Evolutionary conservation across 306 rosid species (phyloP), one percentile per base, ranked within the genome.

Genomic region (Abrus precatorius): DNA sequence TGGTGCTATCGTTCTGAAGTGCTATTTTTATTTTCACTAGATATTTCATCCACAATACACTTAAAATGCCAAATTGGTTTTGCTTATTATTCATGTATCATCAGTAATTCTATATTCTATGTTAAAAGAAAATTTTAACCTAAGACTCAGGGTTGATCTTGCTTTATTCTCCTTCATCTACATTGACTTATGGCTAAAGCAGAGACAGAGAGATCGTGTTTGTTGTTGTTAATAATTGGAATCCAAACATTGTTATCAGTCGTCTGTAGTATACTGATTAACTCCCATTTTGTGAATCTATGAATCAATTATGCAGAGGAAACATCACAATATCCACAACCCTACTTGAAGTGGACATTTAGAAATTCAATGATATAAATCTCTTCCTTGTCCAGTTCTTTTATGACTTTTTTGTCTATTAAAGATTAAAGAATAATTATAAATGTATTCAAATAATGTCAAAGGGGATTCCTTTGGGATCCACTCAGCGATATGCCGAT

Each of bases 381-480:
- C 13, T 67, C 52, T 33, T 40, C 44, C 77, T 57, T 60, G 47
- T 54, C 36, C 9, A 62, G 6, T 32, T 74, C 40, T 33, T 66
- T 41, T 28, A 32, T 47, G 54, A 41, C 60, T 73, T 79, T 56
- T n/a, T 59, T 41, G 60, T 41, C 55, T 27, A 36, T 36, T 43
- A 9, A 30, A 44, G 54, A 55, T 1, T n/a, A 60, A 68, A 30
- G 12, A 20, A 49, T 49, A 48, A 48, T 48, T 5, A 38, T 59
- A 59, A 33, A 67, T 75, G 33, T 69, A 60, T 33, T 60, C 32
- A 43, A 5, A 32, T 62, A 36, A 75, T 45, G 62, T 52, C 32
- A n/a, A 75, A 70, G 72, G 65, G 40, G 67, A 72, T 80, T 49
- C 12, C 57, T 41, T 80, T 80, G 29, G 38, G 40, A 14, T 61